Conservation (phyloP, 441 rosid species). For the Croton setiger region DNA sequence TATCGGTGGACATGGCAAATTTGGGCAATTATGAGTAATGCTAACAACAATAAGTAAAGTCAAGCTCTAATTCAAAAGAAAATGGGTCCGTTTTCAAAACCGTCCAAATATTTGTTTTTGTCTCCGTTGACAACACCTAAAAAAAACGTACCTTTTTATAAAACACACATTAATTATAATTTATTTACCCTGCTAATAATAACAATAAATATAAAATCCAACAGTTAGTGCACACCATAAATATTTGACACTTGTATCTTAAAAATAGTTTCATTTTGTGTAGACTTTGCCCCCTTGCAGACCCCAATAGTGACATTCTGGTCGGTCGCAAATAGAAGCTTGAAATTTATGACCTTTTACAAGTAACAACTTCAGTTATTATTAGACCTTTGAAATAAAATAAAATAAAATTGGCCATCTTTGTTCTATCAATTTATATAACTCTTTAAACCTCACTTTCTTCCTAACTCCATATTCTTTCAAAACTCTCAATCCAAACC, state of each 20-base stretch:
- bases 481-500: not conserved
- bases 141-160: not conserved
- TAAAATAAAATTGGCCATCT: not conserved
- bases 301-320: conserved; percentile 10
- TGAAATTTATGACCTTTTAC: not conserved
- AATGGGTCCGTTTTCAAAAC: conserved; percentile 4
- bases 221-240: not conserved
- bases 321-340: conserved; percentile 19
- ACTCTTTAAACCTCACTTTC: conserved; percentile 16
- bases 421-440: not conserved
- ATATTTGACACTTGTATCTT: conserved; percentile 8
- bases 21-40: too few species aligned
- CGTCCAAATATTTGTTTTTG: conserved; percentile 4
- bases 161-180: not conserved
- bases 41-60: not conserved
- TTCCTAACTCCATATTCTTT: not conserved
- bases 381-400: too few species aligned
- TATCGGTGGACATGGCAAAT: too few species aligned
- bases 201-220: not conserved
- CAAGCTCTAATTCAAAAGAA: not conserved
- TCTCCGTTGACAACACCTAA: conserved; percentile 7
- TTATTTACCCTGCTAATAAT: too few species aligned
- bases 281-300: not conserved
- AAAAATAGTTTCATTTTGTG: not conserved
- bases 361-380: conserved; percentile 10